A percentile compares a stretch with the other conserved stretches of the same genome.
These are phyloP conservation scores for Achlya hypogyna DNA, from an alignment of 352 stramenopile species.

Conservation along the genomic window DNA sequence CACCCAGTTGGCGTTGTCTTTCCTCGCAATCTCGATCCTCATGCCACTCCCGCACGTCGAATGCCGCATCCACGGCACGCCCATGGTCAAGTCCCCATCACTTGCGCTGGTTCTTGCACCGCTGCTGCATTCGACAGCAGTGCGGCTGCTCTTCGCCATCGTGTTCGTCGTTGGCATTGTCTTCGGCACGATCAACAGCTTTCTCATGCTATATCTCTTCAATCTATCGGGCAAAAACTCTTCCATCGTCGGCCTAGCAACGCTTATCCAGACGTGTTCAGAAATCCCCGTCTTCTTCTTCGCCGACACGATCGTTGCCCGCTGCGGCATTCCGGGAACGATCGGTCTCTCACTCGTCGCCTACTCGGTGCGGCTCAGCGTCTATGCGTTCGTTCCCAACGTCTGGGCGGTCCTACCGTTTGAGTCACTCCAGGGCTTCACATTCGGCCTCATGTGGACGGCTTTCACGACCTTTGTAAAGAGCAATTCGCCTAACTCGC, in stretches of 20 bases:
- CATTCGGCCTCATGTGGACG: conserved; percentile 64
- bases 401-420: conserved; percentile 69
- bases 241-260: conserved; percentile 68
- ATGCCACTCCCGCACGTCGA: conserved; percentile 35
- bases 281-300: conserved; percentile 79
- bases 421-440: conserved; percentile 68
- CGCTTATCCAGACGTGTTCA: conserved; percentile 67
- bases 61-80: conserved; percentile 7
- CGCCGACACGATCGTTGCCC: conserved; percentile 55
- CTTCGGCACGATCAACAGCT: conserved; percentile 72
- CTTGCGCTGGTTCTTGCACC: conserved; percentile 46
- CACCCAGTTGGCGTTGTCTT: conserved; percentile 38
- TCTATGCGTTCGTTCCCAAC: conserved; percentile 70
- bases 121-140: background rate
- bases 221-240: conserved; percentile 62
- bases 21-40: conserved; percentile 59
- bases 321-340: conserved; percentile 60
- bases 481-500: conserved; percentile 42
- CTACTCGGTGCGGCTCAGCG: conserved; percentile 60
- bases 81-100: conserved; percentile 5
- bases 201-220: conserved; percentile 75
- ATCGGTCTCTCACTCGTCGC: conserved; percentile 57
- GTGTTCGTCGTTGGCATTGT: conserved; percentile 77
- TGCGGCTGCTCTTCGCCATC: conserved; percentile 40
- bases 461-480: conserved; percentile 72